Conservation (phyloP, 1,284 basidiomycete species). For the Phaffia rhodozyma region DNA sequence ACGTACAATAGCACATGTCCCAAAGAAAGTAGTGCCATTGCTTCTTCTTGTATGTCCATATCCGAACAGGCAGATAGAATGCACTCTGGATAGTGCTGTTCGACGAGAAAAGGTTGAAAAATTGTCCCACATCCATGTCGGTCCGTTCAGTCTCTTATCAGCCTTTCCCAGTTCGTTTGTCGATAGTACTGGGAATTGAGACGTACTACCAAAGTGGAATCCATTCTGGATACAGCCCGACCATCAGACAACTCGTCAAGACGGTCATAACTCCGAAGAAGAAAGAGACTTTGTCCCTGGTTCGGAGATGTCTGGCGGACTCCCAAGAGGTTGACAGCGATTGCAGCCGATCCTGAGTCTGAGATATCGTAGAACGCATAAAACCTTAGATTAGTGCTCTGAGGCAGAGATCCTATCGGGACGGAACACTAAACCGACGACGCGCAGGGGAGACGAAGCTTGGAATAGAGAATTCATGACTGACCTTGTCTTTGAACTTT, state of each 20-base stretch:
- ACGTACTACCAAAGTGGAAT: constrained; percentile 37
- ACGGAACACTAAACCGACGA: too few relatives aligned
- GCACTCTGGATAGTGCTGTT: constrained; percentile 49
- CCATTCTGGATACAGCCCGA: constrained; percentile 69
- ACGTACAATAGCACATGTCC: constrained; percentile 58
- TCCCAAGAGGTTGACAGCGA: constrained; percentile 62
- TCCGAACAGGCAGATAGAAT: constrained; percentile 67
- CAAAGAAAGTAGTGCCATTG: constrained; percentile 71
- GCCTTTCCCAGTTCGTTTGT: constrained; percentile 53
- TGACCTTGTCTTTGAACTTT: constrained; percentile 57
- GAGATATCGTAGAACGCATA: constrained; percentile 29
- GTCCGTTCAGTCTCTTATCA: background rate
- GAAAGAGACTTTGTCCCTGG: constrained; percentile 74
- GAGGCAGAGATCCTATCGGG: background rate
- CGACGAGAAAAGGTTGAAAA: background rate
- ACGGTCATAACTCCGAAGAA: constrained; percentile 81
- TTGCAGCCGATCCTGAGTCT: constrained; percentile 60
- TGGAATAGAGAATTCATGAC: constrained; percentile 17
- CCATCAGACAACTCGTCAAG: constrained; percentile 67
- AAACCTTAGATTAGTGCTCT: background rate
- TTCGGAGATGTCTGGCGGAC: constrained; percentile 78
- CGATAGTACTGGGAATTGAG: constrained; percentile 42
- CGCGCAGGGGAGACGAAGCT: background rate
- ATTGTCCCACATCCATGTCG: too few relatives aligned
- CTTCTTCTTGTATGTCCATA: constrained; percentile 70